phyloP scores from a whole-genome alignment of 768 basidiomycete species.

The Krasilnikovozyma curviuscula region DNA sequence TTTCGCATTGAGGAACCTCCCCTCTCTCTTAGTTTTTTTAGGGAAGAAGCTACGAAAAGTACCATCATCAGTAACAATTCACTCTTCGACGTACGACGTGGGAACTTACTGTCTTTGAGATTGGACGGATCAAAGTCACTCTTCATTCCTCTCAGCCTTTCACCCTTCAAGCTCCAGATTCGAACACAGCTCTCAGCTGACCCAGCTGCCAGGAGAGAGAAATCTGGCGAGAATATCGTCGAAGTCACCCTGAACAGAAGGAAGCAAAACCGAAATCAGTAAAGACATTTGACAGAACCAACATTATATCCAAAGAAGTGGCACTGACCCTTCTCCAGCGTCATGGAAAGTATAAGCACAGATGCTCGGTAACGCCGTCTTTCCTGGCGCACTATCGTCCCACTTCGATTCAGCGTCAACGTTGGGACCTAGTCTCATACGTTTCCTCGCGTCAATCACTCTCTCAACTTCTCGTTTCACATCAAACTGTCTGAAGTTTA shows the following conservation, averaged over 20 bases:
- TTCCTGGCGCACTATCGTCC: constrained; percentile 3
- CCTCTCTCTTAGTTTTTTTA: constrained; percentile 54
- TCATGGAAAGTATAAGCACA: constrained; percentile 92
- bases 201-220: constrained; percentile 78
- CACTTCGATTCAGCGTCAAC: neutral
- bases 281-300: neutral
- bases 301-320: neutral
- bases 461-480: constrained; percentile 76
- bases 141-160: constrained; percentile 55
- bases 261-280: neutral
- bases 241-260: constrained; percentile 46
- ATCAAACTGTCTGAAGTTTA: constrained; percentile 64
- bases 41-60: constrained; percentile 35
- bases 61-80: neutral
- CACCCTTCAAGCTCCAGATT: constrained; percentile 85
- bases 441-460: constrained; percentile 73
- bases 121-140: constrained; percentile 52
- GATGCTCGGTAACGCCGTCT: constrained; percentile 62
- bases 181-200: constrained; percentile 90
- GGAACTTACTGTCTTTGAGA: constrained; percentile 50
- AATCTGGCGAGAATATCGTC: constrained; percentile 73
- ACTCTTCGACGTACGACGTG: neutral
- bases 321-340: constrained; percentile 70
- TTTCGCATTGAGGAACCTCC: constrained; percentile 75
- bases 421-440: constrained; percentile 73